Conservation (phyloP, 805 yeast species). For the Metschnikowia cerradonensis region DNA sequence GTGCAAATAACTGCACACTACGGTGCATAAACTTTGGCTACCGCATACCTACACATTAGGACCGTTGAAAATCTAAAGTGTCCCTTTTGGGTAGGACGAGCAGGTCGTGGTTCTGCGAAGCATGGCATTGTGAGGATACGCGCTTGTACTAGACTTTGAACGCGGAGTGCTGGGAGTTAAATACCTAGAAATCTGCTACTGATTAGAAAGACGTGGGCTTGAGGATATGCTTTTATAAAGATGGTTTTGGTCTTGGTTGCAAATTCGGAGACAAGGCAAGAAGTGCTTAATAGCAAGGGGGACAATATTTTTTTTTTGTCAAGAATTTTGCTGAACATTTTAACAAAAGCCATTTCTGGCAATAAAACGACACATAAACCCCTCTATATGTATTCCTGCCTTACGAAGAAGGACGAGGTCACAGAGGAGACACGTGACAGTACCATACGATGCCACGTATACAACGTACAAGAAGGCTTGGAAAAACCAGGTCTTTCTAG, state of each 20-base stretch:
- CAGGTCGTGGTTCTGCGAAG: background rate
- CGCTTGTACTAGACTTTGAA: background rate
- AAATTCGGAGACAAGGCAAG: background rate
- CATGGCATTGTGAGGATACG: background rate
- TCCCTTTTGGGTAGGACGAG: background rate
- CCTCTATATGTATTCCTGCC: background rate
- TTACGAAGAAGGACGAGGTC: background rate
- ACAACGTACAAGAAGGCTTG: background rate
- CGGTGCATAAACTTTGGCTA: background rate
- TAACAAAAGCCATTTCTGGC: background rate
- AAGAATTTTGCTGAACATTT: background rate
- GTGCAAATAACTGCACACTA: conserved; percentile 1
- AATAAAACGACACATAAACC: background rate
- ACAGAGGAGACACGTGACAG: background rate
- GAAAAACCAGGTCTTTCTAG: too few relatives aligned
- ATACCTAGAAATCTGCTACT: background rate
- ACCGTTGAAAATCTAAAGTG: background rate
- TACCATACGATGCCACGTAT: background rate
- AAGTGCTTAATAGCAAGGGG: background rate
- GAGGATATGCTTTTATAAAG: background rate
- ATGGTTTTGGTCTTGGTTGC: background rate
- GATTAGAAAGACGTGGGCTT: background rate
- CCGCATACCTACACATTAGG: background rate
- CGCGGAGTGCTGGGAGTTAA: background rate
- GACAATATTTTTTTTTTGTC: background rate